These are phyloP conservation scores for Russula sp. DNA, from an alignment of 768 basidiomycete genomes.

Conservation along the genomic window DNA sequence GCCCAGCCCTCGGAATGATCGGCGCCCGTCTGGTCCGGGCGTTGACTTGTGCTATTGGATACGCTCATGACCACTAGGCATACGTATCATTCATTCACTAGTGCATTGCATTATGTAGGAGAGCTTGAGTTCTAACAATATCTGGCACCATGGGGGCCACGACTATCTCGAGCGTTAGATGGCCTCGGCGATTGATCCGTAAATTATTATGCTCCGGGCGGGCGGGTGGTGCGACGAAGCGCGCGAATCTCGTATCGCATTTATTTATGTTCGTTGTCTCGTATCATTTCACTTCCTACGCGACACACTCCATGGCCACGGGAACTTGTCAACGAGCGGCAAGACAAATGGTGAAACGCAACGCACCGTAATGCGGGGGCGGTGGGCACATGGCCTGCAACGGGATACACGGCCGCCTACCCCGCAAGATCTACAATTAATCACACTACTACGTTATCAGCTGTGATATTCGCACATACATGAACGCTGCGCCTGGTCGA, in stretches of 20 bases:
- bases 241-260: background rate
- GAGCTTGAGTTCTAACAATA: background rate
- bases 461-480: conserved; percentile 5
- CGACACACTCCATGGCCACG: conserved; percentile 6
- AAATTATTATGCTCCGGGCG: background rate
- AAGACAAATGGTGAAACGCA: conserved; percentile 2
- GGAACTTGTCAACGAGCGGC: background rate
- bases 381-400: background rate
- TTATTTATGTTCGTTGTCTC: background rate
- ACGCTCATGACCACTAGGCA: background rate
- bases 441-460: background rate
- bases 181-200: background rate
- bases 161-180: background rate
- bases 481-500: background rate
- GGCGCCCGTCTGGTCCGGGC: background rate
- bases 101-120: background rate
- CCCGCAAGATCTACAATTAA: background rate
- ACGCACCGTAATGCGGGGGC: background rate
- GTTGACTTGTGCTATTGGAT: background rate
- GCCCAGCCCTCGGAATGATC: conserved; percentile 1
- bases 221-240: background rate
- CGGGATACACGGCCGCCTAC: background rate
- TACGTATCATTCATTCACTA: conserved; percentile 9
- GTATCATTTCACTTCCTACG: background rate
- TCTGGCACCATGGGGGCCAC: background rate